Percentiles rank a stretch among this genome's conserved stretches.
phyloP scores from a whole-genome alignment of 768 basidiomycete genomes.

The Leccinum truebloodii region DNA sequence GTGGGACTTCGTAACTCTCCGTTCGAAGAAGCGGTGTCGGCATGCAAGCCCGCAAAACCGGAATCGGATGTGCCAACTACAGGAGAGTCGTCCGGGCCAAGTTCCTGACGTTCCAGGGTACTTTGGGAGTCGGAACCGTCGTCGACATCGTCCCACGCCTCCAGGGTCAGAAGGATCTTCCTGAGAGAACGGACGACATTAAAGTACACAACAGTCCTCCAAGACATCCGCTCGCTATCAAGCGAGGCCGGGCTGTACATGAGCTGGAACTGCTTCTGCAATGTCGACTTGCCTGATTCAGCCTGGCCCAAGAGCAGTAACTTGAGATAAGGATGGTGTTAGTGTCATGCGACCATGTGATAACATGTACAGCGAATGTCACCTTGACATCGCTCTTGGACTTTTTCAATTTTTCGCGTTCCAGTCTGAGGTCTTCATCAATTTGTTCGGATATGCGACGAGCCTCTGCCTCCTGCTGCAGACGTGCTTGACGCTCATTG shows the following conservation, averaged over 20 bases:
- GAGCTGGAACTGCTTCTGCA: conserved; percentile 79
- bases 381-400: conserved; percentile 79
- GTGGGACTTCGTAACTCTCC: conserved; percentile 14
- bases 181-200: conserved; percentile 73
- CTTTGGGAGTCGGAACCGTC: conserved; percentile 49
- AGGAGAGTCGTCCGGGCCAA: conserved; percentile 26
- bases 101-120: conserved; percentile 33
- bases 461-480: conserved; percentile 70
- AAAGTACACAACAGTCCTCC: conserved; percentile 75
- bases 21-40: conserved; percentile 13
- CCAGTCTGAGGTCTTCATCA: conserved; percentile 74
- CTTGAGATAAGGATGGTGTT: conserved; percentile 38
- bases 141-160: conserved; percentile 59
- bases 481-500: conserved; percentile 57
- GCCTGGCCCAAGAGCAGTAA: conserved; percentile 76
- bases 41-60: conserved; percentile 13
- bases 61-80: conserved; percentile 16
- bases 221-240: conserved; percentile 68
- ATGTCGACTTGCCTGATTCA: conserved; percentile 75
- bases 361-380: conserved; percentile 2
- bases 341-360: conserved; percentile 3
- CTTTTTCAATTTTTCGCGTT: conserved; percentile 64
- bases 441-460: conserved; percentile 78
- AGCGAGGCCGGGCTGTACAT: conserved; percentile 76
- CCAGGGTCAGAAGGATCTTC: conserved; percentile 64